These are phyloP conservation scores for Macroventuria anomochaeta DNA, from an alignment of 2,329 filamentous ascomycete genomes.

Conservation along the genomic window DNA sequence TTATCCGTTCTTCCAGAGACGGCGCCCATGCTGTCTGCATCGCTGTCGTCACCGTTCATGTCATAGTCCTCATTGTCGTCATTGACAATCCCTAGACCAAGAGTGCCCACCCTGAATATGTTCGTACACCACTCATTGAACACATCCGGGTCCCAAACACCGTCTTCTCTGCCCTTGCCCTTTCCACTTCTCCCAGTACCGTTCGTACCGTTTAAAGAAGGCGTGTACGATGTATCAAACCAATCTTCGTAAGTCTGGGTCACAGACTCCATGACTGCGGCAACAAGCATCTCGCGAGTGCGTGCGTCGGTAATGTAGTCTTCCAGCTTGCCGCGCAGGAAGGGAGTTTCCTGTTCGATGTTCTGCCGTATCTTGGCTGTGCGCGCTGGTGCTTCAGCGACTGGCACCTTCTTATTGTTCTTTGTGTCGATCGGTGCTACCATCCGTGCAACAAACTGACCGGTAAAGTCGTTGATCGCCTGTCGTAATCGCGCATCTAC, in stretches of 20 bases:
- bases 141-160: slow-evolving; percentile 69
- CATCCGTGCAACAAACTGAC: slow-evolving; percentile 63
- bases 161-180: slow-evolving; percentile 67
- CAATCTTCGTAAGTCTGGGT: slow-evolving; percentile 69
- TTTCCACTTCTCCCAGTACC: slow-evolving; percentile 26
- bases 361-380: slow-evolving; percentile 58
- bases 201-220: slow-evolving; percentile 29
- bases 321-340: slow-evolving; percentile 62
- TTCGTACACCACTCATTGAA: slow-evolving; percentile 68
- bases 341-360: slow-evolving; percentile 64
- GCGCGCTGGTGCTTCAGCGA: slow-evolving; percentile 36
- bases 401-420: slow-evolving; percentile 32
- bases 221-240: slow-evolving; percentile 60
- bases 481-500: slow-evolving; percentile 67
- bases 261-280: slow-evolving; percentile 69
- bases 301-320: slow-evolving; percentile 70
- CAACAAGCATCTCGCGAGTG: slow-evolving; percentile 70
- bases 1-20: slow-evolving; percentile 37
- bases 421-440: slow-evolving; percentile 53
- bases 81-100: slow-evolving; percentile 42
- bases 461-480: slow-evolving; percentile 72
- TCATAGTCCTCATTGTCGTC: slow-evolving; percentile 29
- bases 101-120: slow-evolving; percentile 63
- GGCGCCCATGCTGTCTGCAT: slow-evolving; percentile 33
- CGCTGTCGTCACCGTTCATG: slow-evolving; percentile 39